A percentile compares a stretch with the other conserved stretches of the same genome.
These are phyloP conservation scores for Colletotrichum cereale DNA, from an alignment of 2,329 filamentous ascomycete genomes.

Conservation along the genomic window DNA sequence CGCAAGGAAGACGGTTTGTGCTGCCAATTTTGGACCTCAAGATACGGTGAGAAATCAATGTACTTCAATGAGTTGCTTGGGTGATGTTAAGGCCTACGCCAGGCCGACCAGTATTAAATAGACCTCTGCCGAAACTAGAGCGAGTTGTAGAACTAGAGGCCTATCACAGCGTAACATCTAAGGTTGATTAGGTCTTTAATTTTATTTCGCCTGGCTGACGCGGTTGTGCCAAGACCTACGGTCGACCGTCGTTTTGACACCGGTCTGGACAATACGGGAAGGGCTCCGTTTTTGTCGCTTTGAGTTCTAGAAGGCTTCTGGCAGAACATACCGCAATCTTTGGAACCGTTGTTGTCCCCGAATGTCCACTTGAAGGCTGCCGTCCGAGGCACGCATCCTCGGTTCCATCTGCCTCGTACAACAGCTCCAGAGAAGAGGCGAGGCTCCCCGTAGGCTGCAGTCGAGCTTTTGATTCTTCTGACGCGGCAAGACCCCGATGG, in stretches of 20 bases:
- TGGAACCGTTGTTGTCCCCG: background rate
- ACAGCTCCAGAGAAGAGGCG: background rate
- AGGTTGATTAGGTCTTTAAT: background rate
- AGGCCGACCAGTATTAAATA: background rate
- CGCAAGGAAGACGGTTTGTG: background rate
- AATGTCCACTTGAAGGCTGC: background rate
- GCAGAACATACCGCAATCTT: background rate
- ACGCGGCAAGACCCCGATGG: background rate
- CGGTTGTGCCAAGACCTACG: background rate
- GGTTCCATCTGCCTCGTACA: background rate
- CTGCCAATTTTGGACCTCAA: background rate
- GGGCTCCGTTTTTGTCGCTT: background rate
- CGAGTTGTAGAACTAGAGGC: background rate
- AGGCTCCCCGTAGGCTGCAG: background rate
- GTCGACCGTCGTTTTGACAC: background rate
- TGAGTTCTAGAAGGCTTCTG: background rate
- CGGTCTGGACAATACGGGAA: background rate
- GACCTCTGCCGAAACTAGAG: background rate
- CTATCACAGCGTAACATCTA: background rate
- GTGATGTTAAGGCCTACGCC: background rate
- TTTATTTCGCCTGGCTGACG: background rate
- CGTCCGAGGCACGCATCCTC: background rate
- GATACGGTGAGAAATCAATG: background rate
- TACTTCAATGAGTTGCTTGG: background rate
- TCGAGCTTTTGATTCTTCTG: background rate